Evolutionary conservation across 306 rosid species (phyloP), one percentile per base, ranked within the genome.

Genomic region (Pueraria montana): DNA sequence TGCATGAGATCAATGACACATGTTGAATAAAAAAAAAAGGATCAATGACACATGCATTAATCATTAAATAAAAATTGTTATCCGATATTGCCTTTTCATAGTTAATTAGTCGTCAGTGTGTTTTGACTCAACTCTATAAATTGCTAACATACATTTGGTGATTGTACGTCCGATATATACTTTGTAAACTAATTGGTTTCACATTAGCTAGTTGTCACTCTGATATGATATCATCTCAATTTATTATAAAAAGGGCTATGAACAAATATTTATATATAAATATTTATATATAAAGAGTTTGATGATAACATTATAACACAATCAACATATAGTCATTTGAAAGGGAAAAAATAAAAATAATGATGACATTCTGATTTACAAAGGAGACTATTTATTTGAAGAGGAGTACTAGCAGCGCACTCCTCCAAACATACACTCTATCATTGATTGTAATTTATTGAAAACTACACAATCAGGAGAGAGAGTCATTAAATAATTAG

Each of bases 31-130:
- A n/a, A n/a, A n/a, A n/a, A n/a, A n/a, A n/a, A n/a, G n/a, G 56
- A 75, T 30, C 69, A 48, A 49, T 69, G 26, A 7, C 7, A 43
- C 14, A 69, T 56, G 20, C 77, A 56, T 56, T 27, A 14, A 67
- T 56, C 40, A 82, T 82, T 76, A 67, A 75, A 75, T 67, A 45
- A 23, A 76, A 55, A 21, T 5, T 63, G 23, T 34, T 46, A 32
- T 62, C 4, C 0, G 7, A 46, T 49, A 4, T 4, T 6, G 2
- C 24, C 23, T 64, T 77, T 78, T 43, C 0, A 20, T 59, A 43
- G n/a, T 43, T 46, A 59, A 43, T 13, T 18, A 21, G 5, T 65
- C 34, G 3, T 65, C 32, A 27, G 7, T 40, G 21, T 40, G 52
- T 67, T 67, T 40, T 67, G 73, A 67, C 52, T 40, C 11, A 38